A percentile compares a stretch with the other conserved stretches of the same genome.
Evolutionary conservation across 257 asterid genomes (phyloP).

Genomic region (Fraxinus americana): DNA sequence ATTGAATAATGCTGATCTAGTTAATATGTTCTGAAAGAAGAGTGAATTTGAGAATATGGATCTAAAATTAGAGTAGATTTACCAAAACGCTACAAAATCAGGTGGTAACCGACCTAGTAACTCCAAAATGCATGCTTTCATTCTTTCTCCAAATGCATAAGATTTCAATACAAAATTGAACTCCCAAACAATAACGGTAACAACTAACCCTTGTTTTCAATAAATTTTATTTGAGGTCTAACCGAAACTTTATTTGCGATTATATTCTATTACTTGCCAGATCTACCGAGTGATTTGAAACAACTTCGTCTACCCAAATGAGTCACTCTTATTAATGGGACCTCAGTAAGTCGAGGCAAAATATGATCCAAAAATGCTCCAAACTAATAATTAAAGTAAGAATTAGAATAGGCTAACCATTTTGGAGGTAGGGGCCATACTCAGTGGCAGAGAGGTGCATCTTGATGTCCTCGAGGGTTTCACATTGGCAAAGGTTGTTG

Average conservation of each 20-base stretch:
- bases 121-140: background rate
- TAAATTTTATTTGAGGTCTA: background rate
- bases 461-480: slow-evolving; percentile 83
- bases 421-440: slow-evolving; percentile 88
- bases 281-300: background rate
- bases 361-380: slow-evolving; percentile 1
- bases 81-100: slow-evolving; percentile 6
- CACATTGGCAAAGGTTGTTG: slow-evolving; percentile 93
- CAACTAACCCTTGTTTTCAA: background rate
- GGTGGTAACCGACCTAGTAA: slow-evolving; percentile 15
- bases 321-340: background rate
- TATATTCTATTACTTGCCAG: background rate
- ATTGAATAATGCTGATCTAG: background rate
- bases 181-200: background rate
- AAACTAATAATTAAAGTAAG: background rate
- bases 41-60: background rate
- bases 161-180: background rate
- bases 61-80: slow-evolving; percentile 8
- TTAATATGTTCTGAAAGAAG: background rate
- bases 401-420: slow-evolving; percentile 47
- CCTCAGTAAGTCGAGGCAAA: background rate
- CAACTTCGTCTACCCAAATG: background rate
- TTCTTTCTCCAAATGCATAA: background rate
- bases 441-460: slow-evolving; percentile 97
- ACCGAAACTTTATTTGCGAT: background rate